Evolutionary conservation across 495 filamentous ascomycete genomes (phyloP).

Genomic region (Astrothelium subdiscretum): DNA sequence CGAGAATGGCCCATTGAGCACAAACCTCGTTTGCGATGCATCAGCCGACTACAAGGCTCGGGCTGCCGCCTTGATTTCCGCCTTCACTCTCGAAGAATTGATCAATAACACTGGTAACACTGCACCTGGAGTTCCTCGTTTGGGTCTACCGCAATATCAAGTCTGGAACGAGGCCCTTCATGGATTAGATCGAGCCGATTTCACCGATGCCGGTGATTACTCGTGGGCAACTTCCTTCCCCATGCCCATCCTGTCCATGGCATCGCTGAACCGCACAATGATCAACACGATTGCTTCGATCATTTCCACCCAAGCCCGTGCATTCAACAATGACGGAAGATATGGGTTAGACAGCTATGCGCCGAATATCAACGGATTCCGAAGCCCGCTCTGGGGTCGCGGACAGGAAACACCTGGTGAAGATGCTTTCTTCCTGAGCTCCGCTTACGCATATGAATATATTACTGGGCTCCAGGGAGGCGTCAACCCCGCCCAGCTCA

Average conservation of each 20-base stretch:
- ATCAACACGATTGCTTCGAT: constrained; percentile 45
- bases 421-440: constrained; percentile 41
- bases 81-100: constrained; percentile 41
- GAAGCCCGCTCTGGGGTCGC: constrained; percentile 49
- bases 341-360: constrained; percentile 53
- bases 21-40: constrained; percentile 35
- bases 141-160: constrained; percentile 45
- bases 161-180: constrained; percentile 47
- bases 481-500: constrained; percentile 32
- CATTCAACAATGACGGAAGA: constrained; percentile 50
- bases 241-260: constrained; percentile 46
- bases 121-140: constrained; percentile 42
- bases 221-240: constrained; percentile 53
- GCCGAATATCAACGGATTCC: constrained; percentile 60
- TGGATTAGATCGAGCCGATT: constrained; percentile 45
- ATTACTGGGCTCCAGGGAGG: constrained; percentile 50
- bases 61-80: constrained; percentile 30
- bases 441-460: background rate
- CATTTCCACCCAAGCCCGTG: constrained; percentile 53
- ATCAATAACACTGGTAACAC: constrained; percentile 46
- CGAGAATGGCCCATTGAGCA: constrained; percentile 24
- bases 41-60: constrained; percentile 15
- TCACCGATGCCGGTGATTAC: constrained; percentile 38
- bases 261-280: constrained; percentile 48
- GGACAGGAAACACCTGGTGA: constrained; percentile 54